Conservation (phyloP, 768 basidiomycete genomes). For the Crassisporium funariophilum region DNA sequence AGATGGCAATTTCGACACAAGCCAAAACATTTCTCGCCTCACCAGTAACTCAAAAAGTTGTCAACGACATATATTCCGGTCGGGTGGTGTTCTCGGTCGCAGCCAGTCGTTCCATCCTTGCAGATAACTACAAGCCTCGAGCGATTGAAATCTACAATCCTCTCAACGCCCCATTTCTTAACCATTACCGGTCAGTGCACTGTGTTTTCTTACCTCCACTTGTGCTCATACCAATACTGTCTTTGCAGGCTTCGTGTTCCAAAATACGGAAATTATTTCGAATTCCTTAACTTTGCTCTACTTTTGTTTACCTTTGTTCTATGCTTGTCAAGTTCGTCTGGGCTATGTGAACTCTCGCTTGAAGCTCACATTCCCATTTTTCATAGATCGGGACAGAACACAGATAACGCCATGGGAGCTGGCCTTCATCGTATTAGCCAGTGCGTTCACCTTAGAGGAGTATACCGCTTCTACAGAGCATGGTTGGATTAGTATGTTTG, state of each 20-base stretch:
- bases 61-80: conserved; percentile 88
- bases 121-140: conserved; percentile 86
- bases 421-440: conserved; percentile 73
- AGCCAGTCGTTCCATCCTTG: conserved; percentile 72
- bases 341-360: neutral
- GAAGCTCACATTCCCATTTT: conserved; percentile 4
- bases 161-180: conserved; percentile 68
- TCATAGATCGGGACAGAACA: conserved; percentile 56
- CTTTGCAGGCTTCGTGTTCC: conserved; percentile 72
- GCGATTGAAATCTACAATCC: conserved; percentile 75
- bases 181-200: conserved; percentile 73
- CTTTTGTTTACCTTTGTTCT: conserved; percentile 71
- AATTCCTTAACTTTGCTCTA: conserved; percentile 75
- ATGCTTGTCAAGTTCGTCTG: conserved; percentile 68
- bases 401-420: conserved; percentile 63
- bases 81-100: conserved; percentile 66
- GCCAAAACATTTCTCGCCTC: conserved; percentile 84
- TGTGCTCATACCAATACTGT: conserved; percentile 1
- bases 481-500: conserved; percentile 81
- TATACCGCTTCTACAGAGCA: conserved; percentile 87
- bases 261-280: conserved; percentile 73
- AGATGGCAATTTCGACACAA: conserved; percentile 89
- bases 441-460: conserved; percentile 82
- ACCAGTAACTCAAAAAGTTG: conserved; percentile 82
- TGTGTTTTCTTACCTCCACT: neutral